A percentile compares a stretch with the other conserved stretches of the same genome.
phyloP scores from a whole-genome alignment of 108 stramenopile species.

The Cylindrotheca fusiformis region DNA sequence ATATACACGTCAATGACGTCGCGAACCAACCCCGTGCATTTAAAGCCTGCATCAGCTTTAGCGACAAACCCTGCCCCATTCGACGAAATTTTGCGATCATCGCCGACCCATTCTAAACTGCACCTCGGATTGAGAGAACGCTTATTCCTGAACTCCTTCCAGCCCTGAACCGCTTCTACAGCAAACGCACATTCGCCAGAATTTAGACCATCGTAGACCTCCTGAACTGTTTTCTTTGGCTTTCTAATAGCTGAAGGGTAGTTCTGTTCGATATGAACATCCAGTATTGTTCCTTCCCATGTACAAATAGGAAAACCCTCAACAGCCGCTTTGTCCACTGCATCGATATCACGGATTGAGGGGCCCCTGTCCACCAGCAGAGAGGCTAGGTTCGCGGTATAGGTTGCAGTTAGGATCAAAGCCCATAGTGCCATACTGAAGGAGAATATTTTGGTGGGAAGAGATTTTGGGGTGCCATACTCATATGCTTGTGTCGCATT shows the following conservation, averaged over 20 bases:
- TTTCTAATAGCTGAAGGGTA: slow-evolving; percentile 10
- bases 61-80: slow-evolving; percentile 25
- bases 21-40: slow-evolving; percentile 30
- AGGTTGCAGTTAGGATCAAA: slow-evolving; percentile 27
- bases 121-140: slow-evolving; percentile 28
- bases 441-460: slow-evolving; percentile 13
- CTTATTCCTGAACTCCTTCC: slow-evolving; percentile 10
- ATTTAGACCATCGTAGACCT: slow-evolving; percentile 17
- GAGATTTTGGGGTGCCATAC: background rate
- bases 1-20: slow-evolving; percentile 32
- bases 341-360: slow-evolving; percentile 12
- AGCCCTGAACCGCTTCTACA: slow-evolving; percentile 8
- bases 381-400: slow-evolving; percentile 42
- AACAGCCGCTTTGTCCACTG: slow-evolving; percentile 16
- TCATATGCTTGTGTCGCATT: slow-evolving; percentile 4
- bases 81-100: slow-evolving; percentile 12
- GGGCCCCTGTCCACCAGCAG: slow-evolving; percentile 20
- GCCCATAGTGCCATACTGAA: slow-evolving; percentile 33
- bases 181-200: slow-evolving; percentile 24
- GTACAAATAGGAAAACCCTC: slow-evolving; percentile 22
- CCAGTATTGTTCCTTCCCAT: background rate
- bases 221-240: slow-evolving; percentile 10
- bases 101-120: slow-evolving; percentile 23
- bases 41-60: slow-evolving; percentile 28
- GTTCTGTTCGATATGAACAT: slow-evolving; percentile 2